These are phyloP conservation scores for Xylariaceae sp. DNA, from an alignment of 2,329 filamentous ascomycete genomes.

Conservation along the genomic window DNA sequence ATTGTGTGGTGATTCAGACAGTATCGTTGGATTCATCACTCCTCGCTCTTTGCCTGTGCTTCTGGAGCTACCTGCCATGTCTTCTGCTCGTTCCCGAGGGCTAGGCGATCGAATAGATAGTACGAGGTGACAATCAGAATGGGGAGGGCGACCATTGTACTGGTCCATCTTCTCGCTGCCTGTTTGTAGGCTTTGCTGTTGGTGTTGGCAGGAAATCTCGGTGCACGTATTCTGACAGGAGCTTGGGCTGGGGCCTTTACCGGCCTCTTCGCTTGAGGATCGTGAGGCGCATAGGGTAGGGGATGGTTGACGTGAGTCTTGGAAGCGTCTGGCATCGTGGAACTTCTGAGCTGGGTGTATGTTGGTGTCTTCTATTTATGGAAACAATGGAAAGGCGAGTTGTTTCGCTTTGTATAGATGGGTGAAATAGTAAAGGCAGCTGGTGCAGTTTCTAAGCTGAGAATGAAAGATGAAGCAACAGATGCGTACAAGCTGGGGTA, in stretches of 20 bases:
- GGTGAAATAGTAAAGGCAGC: too few relatives aligned
- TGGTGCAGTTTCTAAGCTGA: neutral
- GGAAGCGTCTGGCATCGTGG: too few relatives aligned
- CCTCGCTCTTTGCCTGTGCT: too few relatives aligned
- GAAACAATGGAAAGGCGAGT: too few relatives aligned
- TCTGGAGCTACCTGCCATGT: too few relatives aligned
- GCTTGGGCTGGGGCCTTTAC: neutral
- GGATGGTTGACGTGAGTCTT: too few relatives aligned
- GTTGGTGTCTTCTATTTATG: too few relatives aligned
- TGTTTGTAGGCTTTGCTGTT: conserved; percentile 35
- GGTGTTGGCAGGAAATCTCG: conserved; percentile 20
- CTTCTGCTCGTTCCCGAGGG: conserved; percentile 22
- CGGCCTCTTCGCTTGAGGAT: conserved; percentile 1
- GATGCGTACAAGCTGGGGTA: too few relatives aligned
- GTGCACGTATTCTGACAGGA: neutral
- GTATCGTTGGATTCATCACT: too few relatives aligned
- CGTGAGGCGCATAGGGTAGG: too few relatives aligned
- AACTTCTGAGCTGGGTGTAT: neutral
- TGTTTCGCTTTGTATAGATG: too few relatives aligned
- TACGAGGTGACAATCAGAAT: conserved; percentile 54
- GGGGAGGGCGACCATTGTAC: conserved; percentile 49
- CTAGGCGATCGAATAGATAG: conserved; percentile 43
- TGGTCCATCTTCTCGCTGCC: conserved; percentile 43
- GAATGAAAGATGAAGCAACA: neutral
- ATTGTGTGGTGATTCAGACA: too few relatives aligned